These are phyloP conservation scores for Dactylellina haptotyla DNA, from an alignment of 2,329 filamentous ascomycete genomes.

Conservation along the genomic window DNA sequence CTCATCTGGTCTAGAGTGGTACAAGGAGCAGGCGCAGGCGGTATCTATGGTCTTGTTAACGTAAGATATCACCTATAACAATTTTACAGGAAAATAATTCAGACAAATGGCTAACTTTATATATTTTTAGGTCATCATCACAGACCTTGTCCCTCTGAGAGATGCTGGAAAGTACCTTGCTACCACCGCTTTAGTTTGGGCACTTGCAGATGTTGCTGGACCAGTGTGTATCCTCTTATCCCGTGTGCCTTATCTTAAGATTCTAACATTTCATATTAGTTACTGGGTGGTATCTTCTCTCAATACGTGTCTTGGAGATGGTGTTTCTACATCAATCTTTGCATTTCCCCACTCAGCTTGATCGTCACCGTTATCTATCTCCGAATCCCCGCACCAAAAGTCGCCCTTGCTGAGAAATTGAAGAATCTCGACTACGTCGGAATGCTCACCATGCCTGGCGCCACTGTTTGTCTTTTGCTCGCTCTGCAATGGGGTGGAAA, in stretches of 20 bases:
- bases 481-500: slow-evolving; percentile 73
- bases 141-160: slow-evolving; percentile 57
- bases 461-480: slow-evolving; percentile 70
- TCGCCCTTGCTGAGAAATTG: slow-evolving; percentile 62
- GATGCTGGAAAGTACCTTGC: slow-evolving; percentile 57
- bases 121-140: slow-evolving; percentile 65
- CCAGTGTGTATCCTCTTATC: slow-evolving; percentile 58
- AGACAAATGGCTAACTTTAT: slow-evolving; percentile 66
- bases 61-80: slow-evolving; percentile 61
- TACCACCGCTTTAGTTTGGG: slow-evolving; percentile 63
- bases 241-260: slow-evolving; percentile 59
- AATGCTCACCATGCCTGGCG: slow-evolving; percentile 70
- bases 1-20: slow-evolving; percentile 61
- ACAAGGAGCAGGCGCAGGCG: slow-evolving; percentile 28
- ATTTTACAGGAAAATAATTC: slow-evolving; percentile 66
- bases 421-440: slow-evolving; percentile 69
- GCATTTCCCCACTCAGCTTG: slow-evolving; percentile 67
- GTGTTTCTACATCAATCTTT: slow-evolving; percentile 72
- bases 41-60: slow-evolving; percentile 28
- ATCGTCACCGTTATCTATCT: slow-evolving; percentile 66
- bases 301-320: slow-evolving; percentile 65
- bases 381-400: slow-evolving; percentile 60
- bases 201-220: slow-evolving; percentile 65
- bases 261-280: slow-evolving; percentile 57
- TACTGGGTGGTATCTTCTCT: slow-evolving; percentile 66